Base-by-base conservation (phyloP, 2,329 filamentous ascomycete genomes). In the Scytalidium sp. region DNA sequence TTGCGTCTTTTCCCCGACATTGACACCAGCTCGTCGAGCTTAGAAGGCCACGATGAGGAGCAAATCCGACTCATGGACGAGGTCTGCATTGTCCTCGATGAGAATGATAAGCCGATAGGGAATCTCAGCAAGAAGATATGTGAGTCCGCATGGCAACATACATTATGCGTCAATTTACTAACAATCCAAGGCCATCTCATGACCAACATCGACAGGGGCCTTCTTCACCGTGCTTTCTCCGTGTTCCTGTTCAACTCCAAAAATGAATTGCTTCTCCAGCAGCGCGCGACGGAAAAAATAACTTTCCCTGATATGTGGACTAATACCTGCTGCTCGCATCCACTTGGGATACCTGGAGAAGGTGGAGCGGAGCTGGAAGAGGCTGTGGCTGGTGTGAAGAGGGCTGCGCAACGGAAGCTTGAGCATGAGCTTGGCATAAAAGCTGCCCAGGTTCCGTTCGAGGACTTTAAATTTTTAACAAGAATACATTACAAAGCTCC, bases 301-400 rank as follows among this genome's bases (percentile, higher is more conserved):
- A 99, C 94, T 6, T 99, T 99, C 74, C 93, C 94, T 44, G 90
- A 96, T 68, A 92, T 97, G 87, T 99, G 94, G 94, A 99, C 94
- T 56, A 99, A 99, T 74, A 99, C 94, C 25, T 99, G 94, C 80
- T 99, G 94, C 78, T 99, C 94, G 36, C 94, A 99, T 71, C 94
- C 94, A 4, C 80, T 99, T 53, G 89, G 90, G 49, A 88, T 97
- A 58, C 88, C 94, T 8, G 87, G 87, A 57, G 94, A 99, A 81
- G 96, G 90, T 21, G 94, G 94, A 55, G 81, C 84, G 25, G 87
- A 87, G 58, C 78, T 99, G 41, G 79, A 85, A 45, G 88, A 90
- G 57, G 88, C 92, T 4, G 76, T 97, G 50, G 76, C 83, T 60
- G 94, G 94, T 22, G 94, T 92, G 59, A 96, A 96, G 78, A 84